Percentiles rank a stretch among this genome's conserved stretches.
These are phyloP conservation scores for Pleurotus giganteus DNA, from an alignment of 768 basidiomycete species.

Conservation along the genomic window DNA sequence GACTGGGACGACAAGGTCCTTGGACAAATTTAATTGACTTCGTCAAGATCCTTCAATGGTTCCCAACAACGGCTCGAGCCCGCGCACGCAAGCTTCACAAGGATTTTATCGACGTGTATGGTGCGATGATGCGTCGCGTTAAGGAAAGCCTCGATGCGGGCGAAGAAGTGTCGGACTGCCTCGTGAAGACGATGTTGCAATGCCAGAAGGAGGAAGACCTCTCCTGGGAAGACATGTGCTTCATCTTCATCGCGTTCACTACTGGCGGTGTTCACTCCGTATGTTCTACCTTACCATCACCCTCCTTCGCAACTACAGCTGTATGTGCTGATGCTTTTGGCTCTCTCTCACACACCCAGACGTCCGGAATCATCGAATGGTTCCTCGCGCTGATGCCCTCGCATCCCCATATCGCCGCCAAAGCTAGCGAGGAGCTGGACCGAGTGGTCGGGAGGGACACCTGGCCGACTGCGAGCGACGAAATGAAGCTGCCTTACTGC, in stretches of 20 bases:
- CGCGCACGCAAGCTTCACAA: slow-evolving; percentile 19
- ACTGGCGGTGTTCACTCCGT: slow-evolving; percentile 34
- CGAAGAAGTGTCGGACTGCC: slow-evolving; percentile 31
- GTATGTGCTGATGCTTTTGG: too few relatives aligned
- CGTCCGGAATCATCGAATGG: slow-evolving; percentile 32
- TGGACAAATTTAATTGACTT: slow-evolving; percentile 24
- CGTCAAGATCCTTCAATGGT: slow-evolving; percentile 18
- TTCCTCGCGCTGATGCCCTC: slow-evolving; percentile 28
- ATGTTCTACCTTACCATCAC: slow-evolving; percentile 10
- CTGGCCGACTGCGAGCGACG: slow-evolving; percentile 24
- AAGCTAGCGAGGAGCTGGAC: slow-evolving; percentile 35
- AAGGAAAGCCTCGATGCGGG: slow-evolving; percentile 26
- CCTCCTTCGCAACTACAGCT: neutral
- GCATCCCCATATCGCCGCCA: slow-evolving; percentile 26
- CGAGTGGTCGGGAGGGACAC: slow-evolving; percentile 28
- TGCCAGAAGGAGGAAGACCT: slow-evolving; percentile 25
- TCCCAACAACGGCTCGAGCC: slow-evolving; percentile 17
- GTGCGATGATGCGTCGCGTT: slow-evolving; percentile 27
- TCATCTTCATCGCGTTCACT: slow-evolving; percentile 30
- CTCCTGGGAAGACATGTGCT: slow-evolving; percentile 30
- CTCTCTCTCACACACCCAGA: too few relatives aligned
- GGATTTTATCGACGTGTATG: slow-evolving; percentile 27
- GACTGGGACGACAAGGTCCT: slow-evolving; percentile 12
- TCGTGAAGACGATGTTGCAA: slow-evolving; percentile 29
- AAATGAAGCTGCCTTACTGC: slow-evolving; percentile 23